Base-by-base conservation (phyloP, 2,329 filamentous ascomycete species). In the Nothopassalora personata region DNA sequence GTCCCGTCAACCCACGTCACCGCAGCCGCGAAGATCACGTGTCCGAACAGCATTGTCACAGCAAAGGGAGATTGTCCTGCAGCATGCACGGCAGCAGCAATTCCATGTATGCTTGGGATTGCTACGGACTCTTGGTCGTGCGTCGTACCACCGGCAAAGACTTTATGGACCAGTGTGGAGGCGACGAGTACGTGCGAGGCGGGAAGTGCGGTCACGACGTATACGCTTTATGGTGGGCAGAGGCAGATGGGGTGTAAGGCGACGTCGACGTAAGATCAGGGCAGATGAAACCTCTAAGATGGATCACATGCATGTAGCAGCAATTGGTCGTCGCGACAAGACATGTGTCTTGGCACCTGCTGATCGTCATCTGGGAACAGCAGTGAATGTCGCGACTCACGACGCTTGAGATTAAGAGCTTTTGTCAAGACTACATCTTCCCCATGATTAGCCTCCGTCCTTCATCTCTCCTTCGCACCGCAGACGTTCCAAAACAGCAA, bases 51-150 rank as follows among this genome's bases (percentile, higher is more conserved):
- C 1, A 58, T 45, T 11, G 54, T 64, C 4, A 57, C 57, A 0
- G 51, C 34, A 27, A 51, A 33, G 39, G 53, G 34, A 8, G 60
- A 45, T 6, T 64, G 62, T 31, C 62, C 62, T 33, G 53, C 57
- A 9, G 56, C 47, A 19, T 64, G 62, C 28, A 48, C 43, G 11
- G 61, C 59, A 11, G 53, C 56, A 2, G 55, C 56, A 10, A 49
- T 56, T 5, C 56, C 59, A 5, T 56, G 56, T 13, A 36, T 60
- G 30, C n/a, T 63, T 3, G 61, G 61, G 8, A 36, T 61, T 15
- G 59, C 55, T 2, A 64, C 62, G 8, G 55, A 49, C n/a, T 56
- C 54, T 0, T 64, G 54, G 49, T 54, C 53, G 10, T 64, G 62
- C 18, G 54, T 51, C 3, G 18, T 48, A 4, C 28, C 33, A 2